Percentiles rank a stretch among this genome's conserved stretches.
Evolutionary conservation across 129 eudicot species (phyloP).

Genomic region (Silybum marianum): DNA sequence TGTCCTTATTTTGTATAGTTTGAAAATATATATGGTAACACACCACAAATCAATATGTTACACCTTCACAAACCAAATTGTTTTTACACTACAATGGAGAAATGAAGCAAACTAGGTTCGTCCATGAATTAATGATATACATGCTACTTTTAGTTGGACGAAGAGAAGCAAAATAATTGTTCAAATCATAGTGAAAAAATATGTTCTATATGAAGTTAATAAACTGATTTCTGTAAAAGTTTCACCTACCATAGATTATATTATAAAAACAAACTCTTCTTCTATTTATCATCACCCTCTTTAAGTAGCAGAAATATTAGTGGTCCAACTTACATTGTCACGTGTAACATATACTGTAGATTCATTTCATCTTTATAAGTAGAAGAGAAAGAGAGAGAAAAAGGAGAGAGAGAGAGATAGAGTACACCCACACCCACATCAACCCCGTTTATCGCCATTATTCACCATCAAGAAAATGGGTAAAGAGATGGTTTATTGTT

Average conservation of each 20-base stretch:
- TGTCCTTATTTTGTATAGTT: too few relatives aligned
- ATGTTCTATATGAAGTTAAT: not conserved
- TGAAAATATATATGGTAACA: too few relatives aligned
- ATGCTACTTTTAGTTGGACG: not conserved
- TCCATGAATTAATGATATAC: not conserved
- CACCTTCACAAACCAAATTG: too few relatives aligned
- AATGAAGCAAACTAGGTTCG: too few relatives aligned
- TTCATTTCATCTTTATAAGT: constrained; percentile 32
- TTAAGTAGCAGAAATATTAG: constrained; percentile 13
- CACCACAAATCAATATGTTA: too few relatives aligned
- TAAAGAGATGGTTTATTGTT: not conserved
- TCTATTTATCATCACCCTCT: not conserved
- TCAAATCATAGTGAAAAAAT: not conserved
- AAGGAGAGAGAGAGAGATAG: not conserved
- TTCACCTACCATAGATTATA: constrained; percentile 4
- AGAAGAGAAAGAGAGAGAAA: not conserved
- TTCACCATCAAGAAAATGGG: not conserved
- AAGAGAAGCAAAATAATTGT: not conserved
- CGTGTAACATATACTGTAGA: constrained; percentile 30
- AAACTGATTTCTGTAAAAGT: not conserved
- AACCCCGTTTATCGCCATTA: not conserved
- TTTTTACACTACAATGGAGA: too few relatives aligned
- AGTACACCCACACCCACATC: not conserved
- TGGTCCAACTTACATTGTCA: constrained; percentile 21
- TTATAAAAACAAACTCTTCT: not conserved